Evolutionary conservation across 768 basidiomycete genomes (phyloP).

Genomic region (Russula foetens): DNA sequence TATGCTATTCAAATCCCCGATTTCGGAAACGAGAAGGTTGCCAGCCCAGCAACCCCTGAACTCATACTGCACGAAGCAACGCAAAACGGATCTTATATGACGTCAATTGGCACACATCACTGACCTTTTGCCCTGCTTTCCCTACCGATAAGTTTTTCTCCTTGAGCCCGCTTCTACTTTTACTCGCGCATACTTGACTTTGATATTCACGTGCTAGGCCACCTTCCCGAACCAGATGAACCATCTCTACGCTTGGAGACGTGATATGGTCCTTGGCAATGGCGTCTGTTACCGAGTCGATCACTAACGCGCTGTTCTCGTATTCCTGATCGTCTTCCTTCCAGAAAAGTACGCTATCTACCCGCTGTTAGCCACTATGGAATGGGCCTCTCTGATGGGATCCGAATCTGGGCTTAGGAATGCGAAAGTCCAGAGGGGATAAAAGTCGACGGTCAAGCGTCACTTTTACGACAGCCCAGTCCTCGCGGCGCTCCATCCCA

Average conservation of each 20-base stretch:
- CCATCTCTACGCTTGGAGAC: background rate
- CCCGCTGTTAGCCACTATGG: background rate
- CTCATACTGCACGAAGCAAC: too few species aligned
- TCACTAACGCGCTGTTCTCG: background rate
- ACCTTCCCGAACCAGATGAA: background rate
- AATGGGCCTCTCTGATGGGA: background rate
- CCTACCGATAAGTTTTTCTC: background rate
- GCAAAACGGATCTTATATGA: background rate
- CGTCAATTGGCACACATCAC: background rate
- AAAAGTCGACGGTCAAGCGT: background rate
- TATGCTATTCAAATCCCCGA: too few species aligned
- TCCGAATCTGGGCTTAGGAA: slow-evolving; percentile 3
- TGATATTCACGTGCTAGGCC: background rate
- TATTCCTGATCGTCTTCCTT: background rate
- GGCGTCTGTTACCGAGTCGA: background rate
- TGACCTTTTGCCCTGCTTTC: background rate
- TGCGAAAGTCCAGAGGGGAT: background rate
- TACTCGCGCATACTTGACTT: background rate
- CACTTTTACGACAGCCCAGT: background rate
- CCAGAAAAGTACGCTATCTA: background rate
- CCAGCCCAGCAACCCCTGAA: too few species aligned
- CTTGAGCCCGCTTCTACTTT: background rate
- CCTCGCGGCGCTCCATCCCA: background rate
- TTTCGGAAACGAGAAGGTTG: too few species aligned
- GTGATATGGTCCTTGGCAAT: background rate